Evolutionary conservation across 306 rosid species (phyloP).

Genomic region (Quercus bicolor): DNA sequence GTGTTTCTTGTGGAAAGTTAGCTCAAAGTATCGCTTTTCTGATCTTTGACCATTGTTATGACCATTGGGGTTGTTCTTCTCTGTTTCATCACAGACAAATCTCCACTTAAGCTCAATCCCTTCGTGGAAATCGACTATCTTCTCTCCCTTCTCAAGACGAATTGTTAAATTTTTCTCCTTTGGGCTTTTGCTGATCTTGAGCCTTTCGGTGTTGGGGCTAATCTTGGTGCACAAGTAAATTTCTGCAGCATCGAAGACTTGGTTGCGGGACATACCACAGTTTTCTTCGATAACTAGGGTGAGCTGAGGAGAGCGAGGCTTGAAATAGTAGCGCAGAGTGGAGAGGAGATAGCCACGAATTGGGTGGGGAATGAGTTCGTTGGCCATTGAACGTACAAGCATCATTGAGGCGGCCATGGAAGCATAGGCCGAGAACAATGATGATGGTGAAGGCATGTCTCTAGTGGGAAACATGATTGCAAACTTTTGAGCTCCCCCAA

Average conservation of each 20-base stretch:
- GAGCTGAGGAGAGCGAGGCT: conserved; percentile 39
- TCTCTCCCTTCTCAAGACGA: conserved; percentile 63
- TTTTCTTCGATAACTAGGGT: conserved; percentile 73
- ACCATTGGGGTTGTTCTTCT: conserved; percentile 29
- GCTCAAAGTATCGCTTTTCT: conserved; percentile 56
- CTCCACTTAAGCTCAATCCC: conserved; percentile 48
- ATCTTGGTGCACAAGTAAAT: conserved; percentile 54
- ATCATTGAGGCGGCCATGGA: conserved; percentile 74
- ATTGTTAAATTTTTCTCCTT: conserved; percentile 55
- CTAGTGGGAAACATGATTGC: conserved; percentile 45
- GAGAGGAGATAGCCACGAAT: conserved; percentile 44
- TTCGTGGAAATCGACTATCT: conserved; percentile 36
- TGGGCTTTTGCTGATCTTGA: conserved; percentile 54
- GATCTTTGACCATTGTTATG: conserved; percentile 12
- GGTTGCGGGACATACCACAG: conserved; percentile 51
- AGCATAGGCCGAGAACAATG: conserved; percentile 81
- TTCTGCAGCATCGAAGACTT: conserved; percentile 72
- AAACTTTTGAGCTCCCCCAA: background rate
- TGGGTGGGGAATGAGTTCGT: conserved; percentile 67
- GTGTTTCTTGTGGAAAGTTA: conserved; percentile 52
- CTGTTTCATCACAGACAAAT: conserved; percentile 34
- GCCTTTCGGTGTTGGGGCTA: conserved; percentile 44
- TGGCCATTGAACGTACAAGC: conserved; percentile 69
- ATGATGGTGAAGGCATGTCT: conserved; percentile 68
- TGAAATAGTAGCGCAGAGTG: conserved; percentile 44